Base-by-base conservation (phyloP, 2,329 filamentous ascomycete genomes). In the Ceratocystis alfenasii region DNA sequence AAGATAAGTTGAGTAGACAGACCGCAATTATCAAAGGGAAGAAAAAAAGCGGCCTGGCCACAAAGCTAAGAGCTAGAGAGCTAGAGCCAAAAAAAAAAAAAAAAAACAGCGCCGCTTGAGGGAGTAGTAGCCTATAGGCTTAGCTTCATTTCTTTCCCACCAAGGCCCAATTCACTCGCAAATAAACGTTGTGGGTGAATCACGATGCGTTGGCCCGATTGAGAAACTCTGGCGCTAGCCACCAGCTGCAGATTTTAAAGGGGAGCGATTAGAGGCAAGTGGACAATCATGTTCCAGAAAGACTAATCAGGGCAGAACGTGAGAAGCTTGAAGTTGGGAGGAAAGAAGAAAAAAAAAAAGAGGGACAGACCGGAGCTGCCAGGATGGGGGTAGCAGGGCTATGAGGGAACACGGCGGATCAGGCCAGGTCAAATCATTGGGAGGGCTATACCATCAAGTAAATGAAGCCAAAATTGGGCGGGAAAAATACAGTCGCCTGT, bases 201-300 rank as follows among this genome's bases (percentile, higher is more conserved):
- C 53, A 59, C 53, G 53, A 59, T 59, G 53, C 53, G 53, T 33
- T 59, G 53, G 53, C 53, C 53, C 53, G 33, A 59, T 17, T 59
- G 53, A 59, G 53, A 59, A 59, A 33, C 53, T 33, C 28, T 59
- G 28, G 53, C 53, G 25, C 53, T 59, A 59, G 28, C 53, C 53
- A 59, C 25, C 53, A 59, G 53, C 53, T 59, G 53, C 53, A 59
- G 25, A 59, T 59, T 59, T 59, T 30, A 59, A 59, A 59, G 53
- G 53, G 53, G 53, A 59, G 33, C n/a, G 53, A 59, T 20, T 59
- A 33, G 53, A 59, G 53, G 53, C 28, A 59, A 8, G 33, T 59
- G 53, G 53, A 59, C 25, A 59, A 59, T 59, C 53, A 59, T 59
- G 53, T 59, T 59, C 53, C 53, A 59, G 53, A 59, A 59, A 33